Evolutionary conservation across 306 rosid genomes (phyloP).

Genomic region (Glycine soja): DNA sequence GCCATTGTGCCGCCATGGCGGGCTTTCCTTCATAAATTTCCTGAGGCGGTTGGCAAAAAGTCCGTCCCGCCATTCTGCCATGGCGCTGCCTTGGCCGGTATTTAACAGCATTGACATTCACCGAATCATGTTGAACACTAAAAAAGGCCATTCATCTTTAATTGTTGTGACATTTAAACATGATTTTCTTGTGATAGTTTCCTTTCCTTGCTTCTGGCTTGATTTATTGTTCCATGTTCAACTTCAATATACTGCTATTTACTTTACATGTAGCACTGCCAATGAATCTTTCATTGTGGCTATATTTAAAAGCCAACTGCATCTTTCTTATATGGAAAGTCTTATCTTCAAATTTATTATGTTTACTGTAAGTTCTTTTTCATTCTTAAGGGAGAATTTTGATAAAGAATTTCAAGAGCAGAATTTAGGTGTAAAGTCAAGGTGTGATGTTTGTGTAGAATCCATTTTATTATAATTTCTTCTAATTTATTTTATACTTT

Average conservation of each 20-base stretch:
- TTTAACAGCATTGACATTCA: too few relatives aligned
- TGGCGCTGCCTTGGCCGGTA: too few relatives aligned
- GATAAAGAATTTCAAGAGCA: constrained; percentile 83
- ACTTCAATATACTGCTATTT: constrained; percentile 22
- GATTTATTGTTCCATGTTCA: constrained; percentile 38
- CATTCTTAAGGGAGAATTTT: constrained; percentile 80
- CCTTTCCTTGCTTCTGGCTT: constrained; percentile 15
- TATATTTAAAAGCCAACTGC: constrained; percentile 34
- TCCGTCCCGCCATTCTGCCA: too few relatives aligned
- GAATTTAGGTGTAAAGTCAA: constrained; percentile 85
- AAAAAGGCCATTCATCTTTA: constrained; percentile 17
- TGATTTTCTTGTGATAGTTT: constrained; percentile 25
- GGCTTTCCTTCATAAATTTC: too few relatives aligned
- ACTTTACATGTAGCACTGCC: constrained; percentile 11
- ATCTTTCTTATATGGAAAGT: constrained; percentile 37
- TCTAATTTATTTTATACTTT: constrained; percentile 39
- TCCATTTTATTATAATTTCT: neutral
- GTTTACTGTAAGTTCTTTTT: constrained; percentile 48
- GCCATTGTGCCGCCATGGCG: too few relatives aligned
- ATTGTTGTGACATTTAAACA: too few relatives aligned
- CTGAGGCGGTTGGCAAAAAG: too few relatives aligned
- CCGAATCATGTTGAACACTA: neutral
- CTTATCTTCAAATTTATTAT: constrained; percentile 32
- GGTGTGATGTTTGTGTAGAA: constrained; percentile 76
- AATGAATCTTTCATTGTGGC: constrained; percentile 34